phyloP scores from a whole-genome alignment of 768 basidiomycete species.

The Antrodiella citrinella region DNA sequence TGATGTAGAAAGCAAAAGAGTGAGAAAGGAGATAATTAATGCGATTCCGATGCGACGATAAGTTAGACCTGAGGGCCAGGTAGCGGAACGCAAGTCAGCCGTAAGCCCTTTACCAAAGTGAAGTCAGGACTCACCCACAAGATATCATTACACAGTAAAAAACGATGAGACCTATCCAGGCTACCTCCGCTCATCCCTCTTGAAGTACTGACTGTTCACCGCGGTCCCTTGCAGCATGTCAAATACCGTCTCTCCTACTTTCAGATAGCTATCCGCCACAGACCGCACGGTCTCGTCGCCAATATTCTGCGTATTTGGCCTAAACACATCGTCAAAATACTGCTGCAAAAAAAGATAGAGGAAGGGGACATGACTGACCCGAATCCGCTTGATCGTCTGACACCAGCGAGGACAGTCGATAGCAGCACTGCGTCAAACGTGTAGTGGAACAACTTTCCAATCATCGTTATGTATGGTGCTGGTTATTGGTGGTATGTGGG shows the following conservation, averaged over 20 bases:
- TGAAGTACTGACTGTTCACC: conserved; percentile 84
- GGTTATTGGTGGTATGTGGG: background rate
- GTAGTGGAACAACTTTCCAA: conserved; percentile 78
- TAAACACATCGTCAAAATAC: conserved; percentile 22
- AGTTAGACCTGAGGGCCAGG: no score
- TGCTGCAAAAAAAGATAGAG: conserved; percentile 3
- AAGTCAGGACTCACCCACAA: no score
- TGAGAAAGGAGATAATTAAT: no score
- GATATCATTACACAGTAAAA: no score
- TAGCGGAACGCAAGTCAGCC: no score
- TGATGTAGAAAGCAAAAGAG: no score
- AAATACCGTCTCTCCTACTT: conserved; percentile 84
- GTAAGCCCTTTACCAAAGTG: no score
- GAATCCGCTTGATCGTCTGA: conserved; percentile 86
- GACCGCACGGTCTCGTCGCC: conserved; percentile 72
- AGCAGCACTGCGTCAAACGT: conserved; percentile 77
- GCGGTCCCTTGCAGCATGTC: conserved; percentile 76
- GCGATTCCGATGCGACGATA: no score
- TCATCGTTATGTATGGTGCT: conserved; percentile 25
- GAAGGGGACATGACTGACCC: conserved; percentile 40
- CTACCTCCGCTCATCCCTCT: conserved; percentile 29
- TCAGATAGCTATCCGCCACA: conserved; percentile 74
- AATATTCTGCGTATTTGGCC: conserved; percentile 60
- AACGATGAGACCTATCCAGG: no score
- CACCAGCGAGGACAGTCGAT: conserved; percentile 86